These are phyloP conservation scores for Auriscalpium vulgare DNA, from an alignment of 768 basidiomycete genomes.

Conservation along the genomic window DNA sequence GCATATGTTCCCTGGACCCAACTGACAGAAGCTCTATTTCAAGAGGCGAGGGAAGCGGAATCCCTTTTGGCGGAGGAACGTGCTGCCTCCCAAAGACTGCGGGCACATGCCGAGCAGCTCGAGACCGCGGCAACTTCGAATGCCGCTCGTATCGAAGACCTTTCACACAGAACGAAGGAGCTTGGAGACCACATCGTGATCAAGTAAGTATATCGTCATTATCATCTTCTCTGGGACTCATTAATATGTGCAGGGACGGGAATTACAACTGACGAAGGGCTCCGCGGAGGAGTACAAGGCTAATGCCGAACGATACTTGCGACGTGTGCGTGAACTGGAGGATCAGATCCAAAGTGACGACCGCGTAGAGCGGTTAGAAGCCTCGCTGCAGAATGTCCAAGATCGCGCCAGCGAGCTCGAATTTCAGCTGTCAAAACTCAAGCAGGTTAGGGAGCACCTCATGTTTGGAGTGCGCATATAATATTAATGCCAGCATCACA, in stretches of 20 bases:
- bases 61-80: constrained; percentile 17
- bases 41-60: constrained; percentile 20
- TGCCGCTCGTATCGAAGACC: constrained; percentile 31
- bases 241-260: constrained; percentile 50
- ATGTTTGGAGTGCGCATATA: not conserved
- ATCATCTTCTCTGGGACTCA: not conserved
- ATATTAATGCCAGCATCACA: constrained; percentile 21
- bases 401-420: constrained; percentile 80
- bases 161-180: constrained; percentile 46
- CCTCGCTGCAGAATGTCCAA: constrained; percentile 67
- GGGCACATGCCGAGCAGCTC: constrained; percentile 32
- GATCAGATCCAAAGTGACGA: constrained; percentile 83
- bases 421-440: constrained; percentile 70
- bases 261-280: constrained; percentile 57
- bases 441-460: constrained; percentile 44
- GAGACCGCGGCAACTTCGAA: constrained; percentile 32
- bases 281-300: constrained; percentile 44
- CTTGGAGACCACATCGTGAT: constrained; percentile 42
- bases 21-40: not conserved
- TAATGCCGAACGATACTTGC: constrained; percentile 45
- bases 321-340: constrained; percentile 61
- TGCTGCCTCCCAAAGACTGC: constrained; percentile 11
- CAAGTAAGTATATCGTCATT: constrained; percentile 29
- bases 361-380: constrained; percentile 66
- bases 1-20: not conserved